Evolutionary conservation across 768 basidiomycete genomes (phyloP).

Genomic region (Boletellus sp.): DNA sequence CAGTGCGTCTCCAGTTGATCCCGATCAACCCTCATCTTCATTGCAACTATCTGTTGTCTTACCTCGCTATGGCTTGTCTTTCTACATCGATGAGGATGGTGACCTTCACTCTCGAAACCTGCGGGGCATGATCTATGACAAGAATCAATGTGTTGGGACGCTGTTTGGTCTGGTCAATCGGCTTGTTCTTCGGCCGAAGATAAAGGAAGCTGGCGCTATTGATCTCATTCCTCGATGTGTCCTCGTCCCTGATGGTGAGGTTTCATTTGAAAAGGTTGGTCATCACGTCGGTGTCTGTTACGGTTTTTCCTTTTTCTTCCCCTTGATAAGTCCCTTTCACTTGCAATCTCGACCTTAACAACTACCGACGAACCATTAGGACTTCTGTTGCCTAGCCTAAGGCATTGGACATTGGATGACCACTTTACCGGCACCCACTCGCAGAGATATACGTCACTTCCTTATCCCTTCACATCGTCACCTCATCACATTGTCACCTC

Average conservation of each 20-base stretch:
- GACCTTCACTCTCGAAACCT: slow-evolving; percentile 40
- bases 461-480: too few species aligned
- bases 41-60: slow-evolving; percentile 29
- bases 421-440: too few species aligned
- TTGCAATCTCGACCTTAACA: too few species aligned
- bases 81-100: slow-evolving; percentile 32
- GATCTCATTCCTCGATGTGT: slow-evolving; percentile 15
- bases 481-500: too few species aligned
- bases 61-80: slow-evolving; percentile 40
- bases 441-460: too few species aligned
- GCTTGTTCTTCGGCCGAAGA: slow-evolving; percentile 37
- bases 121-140: slow-evolving; percentile 39
- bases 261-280: slow-evolving; percentile 28
- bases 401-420: too few species aligned
- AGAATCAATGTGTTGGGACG: slow-evolving; percentile 38
- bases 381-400: too few species aligned
- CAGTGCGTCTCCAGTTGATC: not conserved
- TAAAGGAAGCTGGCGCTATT: not conserved
- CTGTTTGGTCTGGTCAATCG: slow-evolving; percentile 41
- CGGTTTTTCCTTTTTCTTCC: too few species aligned
- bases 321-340: too few species aligned
- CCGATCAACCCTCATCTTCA: not conserved
- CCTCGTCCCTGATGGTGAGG: slow-evolving; percentile 38
- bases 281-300: too few species aligned
- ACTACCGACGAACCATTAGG: too few species aligned